Conservation (phyloP, 2,329 filamentous ascomycete genomes). For the Hymenoscyphus albidus region DNA sequence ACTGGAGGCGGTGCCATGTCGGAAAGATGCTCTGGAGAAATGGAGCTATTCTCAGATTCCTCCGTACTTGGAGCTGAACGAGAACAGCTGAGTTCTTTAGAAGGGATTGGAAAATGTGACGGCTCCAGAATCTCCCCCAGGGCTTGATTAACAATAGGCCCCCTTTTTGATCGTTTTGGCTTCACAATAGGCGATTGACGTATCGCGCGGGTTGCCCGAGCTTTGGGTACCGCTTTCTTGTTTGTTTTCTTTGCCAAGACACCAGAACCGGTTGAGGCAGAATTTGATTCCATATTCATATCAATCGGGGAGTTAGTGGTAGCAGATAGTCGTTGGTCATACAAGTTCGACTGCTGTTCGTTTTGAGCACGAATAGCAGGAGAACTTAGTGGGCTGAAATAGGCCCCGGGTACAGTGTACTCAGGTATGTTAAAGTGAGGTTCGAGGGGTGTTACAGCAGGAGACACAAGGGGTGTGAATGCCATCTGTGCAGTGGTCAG, state of each 20-base stretch:
- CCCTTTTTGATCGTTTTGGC: conserved; percentile 42
- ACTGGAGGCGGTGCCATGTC: conserved; percentile 67
- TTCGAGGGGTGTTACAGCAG: conserved; percentile 78
- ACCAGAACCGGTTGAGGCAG: conserved; percentile 24
- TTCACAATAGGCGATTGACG: conserved; percentile 40
- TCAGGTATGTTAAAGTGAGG: conserved; percentile 57
- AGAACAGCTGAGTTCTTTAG: conserved; percentile 37
- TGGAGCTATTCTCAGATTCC: conserved; percentile 60
- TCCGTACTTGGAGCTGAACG: conserved; percentile 40
- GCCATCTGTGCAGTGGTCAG: conserved; percentile 51
- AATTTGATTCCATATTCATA: conserved; percentile 30
- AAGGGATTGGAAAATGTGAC: conserved; percentile 33
- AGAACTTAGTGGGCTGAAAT: conserved; percentile 80
- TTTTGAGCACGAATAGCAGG: conserved; percentile 73
- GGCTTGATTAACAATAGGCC: conserved; percentile 42
- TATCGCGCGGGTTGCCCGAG: conserved; percentile 31
- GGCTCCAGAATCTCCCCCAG: conserved; percentile 37
- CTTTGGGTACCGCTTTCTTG: conserved; percentile 26
- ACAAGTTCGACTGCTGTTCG: conserved; percentile 42
- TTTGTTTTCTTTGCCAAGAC: conserved; percentile 23
- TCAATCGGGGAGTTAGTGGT: conserved; percentile 34
- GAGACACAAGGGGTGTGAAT: conserved; percentile 78
- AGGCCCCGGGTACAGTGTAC: conserved; percentile 60
- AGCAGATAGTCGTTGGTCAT: conserved; percentile 39
- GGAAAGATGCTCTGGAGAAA: conserved; percentile 59